Percentiles rank a stretch among this genome's conserved stretches.
These are phyloP conservation scores for Chaetomium globosum DNA, from an alignment of 2,329 filamentous ascomycete species.

Conservation along the genomic window DNA sequence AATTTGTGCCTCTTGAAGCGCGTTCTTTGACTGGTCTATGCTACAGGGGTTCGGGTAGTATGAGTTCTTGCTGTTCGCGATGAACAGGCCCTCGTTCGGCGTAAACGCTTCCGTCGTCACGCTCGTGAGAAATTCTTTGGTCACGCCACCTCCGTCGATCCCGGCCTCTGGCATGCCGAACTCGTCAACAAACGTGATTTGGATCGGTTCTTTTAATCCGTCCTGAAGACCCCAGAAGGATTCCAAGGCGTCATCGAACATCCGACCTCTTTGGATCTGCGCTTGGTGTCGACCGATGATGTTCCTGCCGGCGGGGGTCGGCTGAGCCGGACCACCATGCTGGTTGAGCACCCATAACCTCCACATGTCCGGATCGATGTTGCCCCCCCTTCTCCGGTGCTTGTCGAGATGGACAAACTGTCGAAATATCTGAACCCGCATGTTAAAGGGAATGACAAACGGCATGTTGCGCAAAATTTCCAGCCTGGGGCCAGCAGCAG, in stretches of 20 bases:
- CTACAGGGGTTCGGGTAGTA: constrained; percentile 85
- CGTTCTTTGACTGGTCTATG: constrained; percentile 68
- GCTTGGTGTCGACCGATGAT: constrained; percentile 68
- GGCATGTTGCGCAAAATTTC: constrained; percentile 96
- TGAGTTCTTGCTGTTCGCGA: constrained; percentile 80
- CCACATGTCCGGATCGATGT: constrained; percentile 75
- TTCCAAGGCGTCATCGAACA: constrained; percentile 84
- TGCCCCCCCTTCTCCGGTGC: constrained; percentile 66
- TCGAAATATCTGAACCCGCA: constrained; percentile 87
- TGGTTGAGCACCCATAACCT: constrained; percentile 60
- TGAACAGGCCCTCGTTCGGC: constrained; percentile 66
- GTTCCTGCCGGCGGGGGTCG: constrained; percentile 39
- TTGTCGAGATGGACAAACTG: constrained; percentile 90
- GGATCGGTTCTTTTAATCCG: constrained; percentile 88
- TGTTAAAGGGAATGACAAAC: constrained; percentile 92
- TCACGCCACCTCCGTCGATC: constrained; percentile 95
- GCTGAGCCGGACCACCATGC: constrained; percentile 37
- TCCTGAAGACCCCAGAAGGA: constrained; percentile 82
- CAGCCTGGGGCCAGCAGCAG: constrained; percentile 79
- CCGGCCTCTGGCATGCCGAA: constrained; percentile 87
- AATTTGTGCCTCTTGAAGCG: constrained; percentile 56
- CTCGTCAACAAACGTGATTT: constrained; percentile 93
- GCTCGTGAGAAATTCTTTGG: constrained; percentile 93
- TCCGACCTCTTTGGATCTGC: constrained; percentile 72
- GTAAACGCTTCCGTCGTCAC: constrained; percentile 84